A percentile compares a stretch with the other conserved stretches of the same genome.
These are phyloP conservation scores for Daldinia caldariorum DNA, from an alignment of 495 filamentous ascomycete species.

Conservation along the genomic window DNA sequence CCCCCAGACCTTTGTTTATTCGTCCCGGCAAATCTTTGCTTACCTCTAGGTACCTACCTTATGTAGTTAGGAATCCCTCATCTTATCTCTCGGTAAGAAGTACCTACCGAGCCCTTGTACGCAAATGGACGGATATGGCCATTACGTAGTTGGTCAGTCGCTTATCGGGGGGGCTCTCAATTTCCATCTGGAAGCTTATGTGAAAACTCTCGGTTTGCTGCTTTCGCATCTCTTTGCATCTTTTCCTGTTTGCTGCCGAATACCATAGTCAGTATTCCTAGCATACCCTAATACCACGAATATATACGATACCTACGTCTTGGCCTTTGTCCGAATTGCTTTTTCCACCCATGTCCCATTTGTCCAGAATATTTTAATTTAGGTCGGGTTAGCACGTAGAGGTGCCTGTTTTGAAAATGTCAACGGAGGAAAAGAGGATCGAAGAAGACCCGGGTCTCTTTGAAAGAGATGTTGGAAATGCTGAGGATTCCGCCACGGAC, in stretches of 20 bases:
- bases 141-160: slow-evolving; percentile 24
- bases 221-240: not conserved
- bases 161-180: slow-evolving; percentile 2
- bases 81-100: slow-evolving; percentile 23
- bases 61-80: slow-evolving; percentile 26
- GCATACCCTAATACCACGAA: not conserved
- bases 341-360: not conserved
- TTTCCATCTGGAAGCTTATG: not conserved
- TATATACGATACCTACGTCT: not conserved
- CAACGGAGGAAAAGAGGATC: slow-evolving; percentile 21
- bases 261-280: not conserved
- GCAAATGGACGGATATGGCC: not conserved
- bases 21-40: slow-evolving; percentile 1
- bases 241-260: not conserved
- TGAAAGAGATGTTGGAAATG: slow-evolving; percentile 33
- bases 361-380: not conserved
- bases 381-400: not conserved
- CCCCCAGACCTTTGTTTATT: not conserved
- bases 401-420: slow-evolving; percentile 11
- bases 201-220: slow-evolving; percentile 4
- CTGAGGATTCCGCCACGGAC: slow-evolving; percentile 23
- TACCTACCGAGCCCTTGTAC: slow-evolving; percentile 9
- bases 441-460: slow-evolving; percentile 23
- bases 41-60: slow-evolving; percentile 35
- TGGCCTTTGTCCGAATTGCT: not conserved